Conservation (phyloP, 192 early-diverging fungal species). For the Gonapodya prolifera region DNA sequence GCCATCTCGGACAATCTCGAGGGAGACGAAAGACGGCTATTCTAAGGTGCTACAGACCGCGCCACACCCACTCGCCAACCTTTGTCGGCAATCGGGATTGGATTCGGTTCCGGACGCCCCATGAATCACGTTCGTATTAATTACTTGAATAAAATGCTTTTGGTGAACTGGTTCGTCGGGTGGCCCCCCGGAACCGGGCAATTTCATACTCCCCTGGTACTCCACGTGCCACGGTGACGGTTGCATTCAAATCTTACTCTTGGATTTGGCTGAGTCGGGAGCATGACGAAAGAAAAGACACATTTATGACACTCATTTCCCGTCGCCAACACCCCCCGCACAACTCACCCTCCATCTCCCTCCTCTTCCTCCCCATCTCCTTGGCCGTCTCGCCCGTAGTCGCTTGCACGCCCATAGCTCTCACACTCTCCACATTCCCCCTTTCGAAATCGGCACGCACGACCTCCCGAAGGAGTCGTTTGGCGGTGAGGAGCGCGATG, state of each 20-base stretch:
- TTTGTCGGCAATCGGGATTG: too few species aligned
- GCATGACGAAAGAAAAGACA: not conserved
- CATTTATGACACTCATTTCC: not conserved
- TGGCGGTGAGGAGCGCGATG: not conserved
- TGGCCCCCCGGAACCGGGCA: too few species aligned
- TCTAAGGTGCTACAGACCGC: too few species aligned
- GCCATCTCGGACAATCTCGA: too few species aligned
- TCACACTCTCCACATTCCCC: not conserved
- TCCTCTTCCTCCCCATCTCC: constrained; percentile 1
- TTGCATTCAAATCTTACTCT: constrained; percentile 6
- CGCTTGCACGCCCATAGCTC: not conserved
- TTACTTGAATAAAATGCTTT: too few species aligned
- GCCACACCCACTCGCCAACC: too few species aligned
- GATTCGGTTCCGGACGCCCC: too few species aligned
- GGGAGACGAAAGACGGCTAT: too few species aligned
- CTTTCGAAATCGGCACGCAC: not conserved
- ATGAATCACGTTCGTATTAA: too few species aligned
- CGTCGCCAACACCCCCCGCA: not conserved
- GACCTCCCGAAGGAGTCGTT: not conserved
- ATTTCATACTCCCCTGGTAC: too few species aligned
- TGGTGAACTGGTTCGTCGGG: too few species aligned
- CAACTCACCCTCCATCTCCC: not conserved
- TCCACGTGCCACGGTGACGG: too few species aligned
- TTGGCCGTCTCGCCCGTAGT: not conserved
- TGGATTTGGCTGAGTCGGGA: constrained; percentile 3